These are phyloP conservation scores for Nakazawaea holstii DNA, from an alignment of 805 yeast genomes.

Conservation along the genomic window DNA sequence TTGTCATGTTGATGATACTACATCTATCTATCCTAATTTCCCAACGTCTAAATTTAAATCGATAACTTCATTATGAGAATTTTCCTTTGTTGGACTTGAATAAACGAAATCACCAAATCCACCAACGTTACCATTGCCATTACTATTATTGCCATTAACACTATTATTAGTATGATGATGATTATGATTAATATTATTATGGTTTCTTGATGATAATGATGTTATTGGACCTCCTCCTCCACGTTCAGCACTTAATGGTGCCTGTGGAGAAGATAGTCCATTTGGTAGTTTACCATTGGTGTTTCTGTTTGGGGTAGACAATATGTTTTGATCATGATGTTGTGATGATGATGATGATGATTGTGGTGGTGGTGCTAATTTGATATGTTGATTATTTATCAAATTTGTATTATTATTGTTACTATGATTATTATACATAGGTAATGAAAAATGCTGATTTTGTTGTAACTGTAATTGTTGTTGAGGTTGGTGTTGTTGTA, in stretches of 20 bases:
- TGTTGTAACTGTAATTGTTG: slow-evolving; percentile 1
- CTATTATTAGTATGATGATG: too few relatives aligned
- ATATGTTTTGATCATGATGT: not conserved
- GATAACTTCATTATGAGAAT: not conserved
- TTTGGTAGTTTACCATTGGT: slow-evolving; percentile 1
- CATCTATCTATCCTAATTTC: too few relatives aligned
- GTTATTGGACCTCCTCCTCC: not conserved
- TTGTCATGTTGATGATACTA: too few relatives aligned
- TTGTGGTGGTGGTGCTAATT: not conserved
- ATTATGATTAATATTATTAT: too few relatives aligned
- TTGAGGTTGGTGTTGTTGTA: not conserved
- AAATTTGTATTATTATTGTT: slow-evolving; percentile 1
- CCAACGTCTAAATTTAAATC: slow-evolving; percentile 6
- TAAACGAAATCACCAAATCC: slow-evolving; percentile 12
- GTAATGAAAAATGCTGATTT: slow-evolving; percentile 1
- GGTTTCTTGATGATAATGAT: too few relatives aligned
- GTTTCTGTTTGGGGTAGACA: not conserved
- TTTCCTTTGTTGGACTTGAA: slow-evolving; percentile 10
- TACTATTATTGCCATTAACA: not conserved
- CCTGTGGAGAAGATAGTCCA: slow-evolving; percentile 10
- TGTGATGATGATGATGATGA: not conserved
- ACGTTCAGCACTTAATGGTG: slow-evolving; percentile 10
- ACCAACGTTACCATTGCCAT: not conserved
- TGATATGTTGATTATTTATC: not conserved
- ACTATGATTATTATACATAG: not conserved